Conservation (phyloP, 345 rosid genomes). For the Melaleuca alternifolia region DNA sequence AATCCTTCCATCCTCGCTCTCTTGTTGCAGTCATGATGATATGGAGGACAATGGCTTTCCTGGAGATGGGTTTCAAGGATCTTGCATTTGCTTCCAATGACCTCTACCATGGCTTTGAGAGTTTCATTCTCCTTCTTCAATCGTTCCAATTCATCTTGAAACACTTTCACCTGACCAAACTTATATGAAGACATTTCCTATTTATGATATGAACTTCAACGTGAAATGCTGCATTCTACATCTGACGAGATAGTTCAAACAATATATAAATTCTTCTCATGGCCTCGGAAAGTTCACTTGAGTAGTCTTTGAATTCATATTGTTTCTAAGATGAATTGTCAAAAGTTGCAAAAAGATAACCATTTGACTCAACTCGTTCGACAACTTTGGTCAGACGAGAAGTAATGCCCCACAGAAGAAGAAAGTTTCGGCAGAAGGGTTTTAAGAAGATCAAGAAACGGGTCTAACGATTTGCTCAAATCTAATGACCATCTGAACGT, state of each 20-base stretch:
- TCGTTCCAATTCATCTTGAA: conserved; percentile 17
- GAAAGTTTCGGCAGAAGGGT: not conserved
- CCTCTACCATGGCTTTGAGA: conserved; percentile 22
- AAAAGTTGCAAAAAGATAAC: not conserved
- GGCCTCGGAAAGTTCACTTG: not conserved
- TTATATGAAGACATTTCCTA: not conserved
- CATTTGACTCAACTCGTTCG: not conserved
- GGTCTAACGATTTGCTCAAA: not conserved
- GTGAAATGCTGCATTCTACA: not conserved
- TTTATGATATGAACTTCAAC: not conserved
- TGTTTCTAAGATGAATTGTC: not conserved
- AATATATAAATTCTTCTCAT: not conserved
- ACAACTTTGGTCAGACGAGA: not conserved
- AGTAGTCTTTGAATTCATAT: not conserved
- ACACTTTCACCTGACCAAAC: conserved; percentile 13
- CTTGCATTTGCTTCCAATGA: conserved; percentile 16
- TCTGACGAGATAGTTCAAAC: not conserved
- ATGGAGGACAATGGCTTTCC: not conserved
- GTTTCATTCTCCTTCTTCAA: conserved; percentile 27
- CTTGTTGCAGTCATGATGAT: not conserved
- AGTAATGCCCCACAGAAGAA: not conserved
- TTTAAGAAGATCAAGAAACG: not conserved
- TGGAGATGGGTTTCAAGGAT: conserved; percentile 11
- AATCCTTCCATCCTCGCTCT: conserved; percentile 4
- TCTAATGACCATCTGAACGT: not conserved